Percentiles rank a stretch among this genome's conserved stretches.
These are phyloP conservation scores for Vigna mungo DNA, from an alignment of 306 rosid genomes.

Conservation along the genomic window DNA sequence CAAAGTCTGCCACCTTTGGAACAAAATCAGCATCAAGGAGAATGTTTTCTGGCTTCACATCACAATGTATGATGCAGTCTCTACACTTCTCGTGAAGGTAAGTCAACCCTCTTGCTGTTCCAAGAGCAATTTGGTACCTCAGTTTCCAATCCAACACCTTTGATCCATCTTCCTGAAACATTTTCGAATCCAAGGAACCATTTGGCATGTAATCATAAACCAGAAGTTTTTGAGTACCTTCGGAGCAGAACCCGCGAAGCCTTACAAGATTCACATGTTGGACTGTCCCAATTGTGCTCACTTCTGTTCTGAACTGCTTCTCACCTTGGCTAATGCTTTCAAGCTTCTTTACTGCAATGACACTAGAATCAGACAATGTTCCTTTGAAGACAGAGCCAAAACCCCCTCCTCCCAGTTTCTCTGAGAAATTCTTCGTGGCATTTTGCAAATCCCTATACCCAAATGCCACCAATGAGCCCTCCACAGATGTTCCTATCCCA, in stretches of 20 bases:
- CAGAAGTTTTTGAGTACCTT: conserved; percentile 67
- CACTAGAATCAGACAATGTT: conserved; percentile 67
- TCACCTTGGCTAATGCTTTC: conserved; percentile 89
- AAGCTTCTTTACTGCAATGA: conserved; percentile 86
- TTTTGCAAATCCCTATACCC: conserved; percentile 76
- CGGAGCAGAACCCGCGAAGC: conserved; percentile 90
- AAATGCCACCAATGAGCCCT: conserved; percentile 78
- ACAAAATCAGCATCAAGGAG: conserved; percentile 71
- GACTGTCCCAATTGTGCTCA: conserved; percentile 83
- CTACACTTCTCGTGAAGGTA: conserved; percentile 90
- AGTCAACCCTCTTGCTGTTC: conserved; percentile 81
- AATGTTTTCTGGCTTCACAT: conserved; percentile 92
- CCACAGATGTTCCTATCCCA: conserved; percentile 57
- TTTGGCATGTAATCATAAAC: conserved; percentile 90
- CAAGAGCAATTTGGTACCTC: conserved; percentile 83
- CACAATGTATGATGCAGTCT: conserved; percentile 92
- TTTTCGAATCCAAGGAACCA: conserved; percentile 66
- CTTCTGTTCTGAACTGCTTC: conserved; percentile 89
- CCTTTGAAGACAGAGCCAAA: conserved; percentile 96
- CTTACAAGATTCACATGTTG: conserved; percentile 90
- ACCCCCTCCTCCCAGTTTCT: conserved; percentile 88
- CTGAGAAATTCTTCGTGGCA: conserved; percentile 89
- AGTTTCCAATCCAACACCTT: conserved; percentile 68
- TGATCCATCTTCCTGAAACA: conserved; percentile 53
- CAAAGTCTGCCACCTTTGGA: conserved; percentile 92